Percentiles rank a stretch among this genome's conserved stretches.
Conservation (phyloP, 805 yeast species). For the Saturnispora silvae region DNA sequence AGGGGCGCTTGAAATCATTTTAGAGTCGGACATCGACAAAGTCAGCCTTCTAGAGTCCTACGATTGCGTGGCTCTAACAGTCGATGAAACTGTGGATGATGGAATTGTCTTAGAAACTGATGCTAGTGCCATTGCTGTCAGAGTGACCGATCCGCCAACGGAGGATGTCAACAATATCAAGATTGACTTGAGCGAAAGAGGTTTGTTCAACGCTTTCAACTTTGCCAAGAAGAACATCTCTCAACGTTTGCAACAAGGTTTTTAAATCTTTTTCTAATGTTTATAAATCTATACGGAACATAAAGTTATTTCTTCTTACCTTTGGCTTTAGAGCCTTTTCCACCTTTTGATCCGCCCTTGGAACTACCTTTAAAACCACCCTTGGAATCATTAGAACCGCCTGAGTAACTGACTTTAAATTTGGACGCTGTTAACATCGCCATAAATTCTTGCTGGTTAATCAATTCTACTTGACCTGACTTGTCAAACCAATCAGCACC, state of each 20-base stretch:
- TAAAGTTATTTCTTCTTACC: constrained; percentile 18
- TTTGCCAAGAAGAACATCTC: constrained; percentile 66
- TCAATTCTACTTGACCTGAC: constrained; percentile 40
- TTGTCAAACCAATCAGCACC: constrained; percentile 62
- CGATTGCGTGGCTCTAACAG: constrained; percentile 75
- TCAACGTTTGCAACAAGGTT: constrained; percentile 32
- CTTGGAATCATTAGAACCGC: constrained; percentile 20
- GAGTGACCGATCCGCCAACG: constrained; percentile 83
- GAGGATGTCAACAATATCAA: constrained; percentile 50
- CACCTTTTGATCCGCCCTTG: constrained; percentile 8
- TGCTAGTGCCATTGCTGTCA: constrained; percentile 71
- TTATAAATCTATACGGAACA: neutral
- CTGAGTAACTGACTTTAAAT: constrained; percentile 53
- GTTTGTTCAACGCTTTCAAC: constrained; percentile 74
- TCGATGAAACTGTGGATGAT: constrained; percentile 89
- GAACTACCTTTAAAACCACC: constrained; percentile 8
- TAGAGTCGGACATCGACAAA: constrained; percentile 65
- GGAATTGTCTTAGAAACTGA: constrained; percentile 90
- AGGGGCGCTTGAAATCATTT: constrained; percentile 71
- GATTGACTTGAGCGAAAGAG: constrained; percentile 63
- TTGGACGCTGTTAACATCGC: constrained; percentile 63
- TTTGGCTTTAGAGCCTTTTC: constrained; percentile 16
- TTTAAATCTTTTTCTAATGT: constrained; percentile 13
- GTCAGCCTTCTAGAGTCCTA: constrained; percentile 68
- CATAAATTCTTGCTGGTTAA: constrained; percentile 58